Conservation (phyloP, 371 early-diverging fungal genomes). For the Lichtheimia ramosa region DNA sequence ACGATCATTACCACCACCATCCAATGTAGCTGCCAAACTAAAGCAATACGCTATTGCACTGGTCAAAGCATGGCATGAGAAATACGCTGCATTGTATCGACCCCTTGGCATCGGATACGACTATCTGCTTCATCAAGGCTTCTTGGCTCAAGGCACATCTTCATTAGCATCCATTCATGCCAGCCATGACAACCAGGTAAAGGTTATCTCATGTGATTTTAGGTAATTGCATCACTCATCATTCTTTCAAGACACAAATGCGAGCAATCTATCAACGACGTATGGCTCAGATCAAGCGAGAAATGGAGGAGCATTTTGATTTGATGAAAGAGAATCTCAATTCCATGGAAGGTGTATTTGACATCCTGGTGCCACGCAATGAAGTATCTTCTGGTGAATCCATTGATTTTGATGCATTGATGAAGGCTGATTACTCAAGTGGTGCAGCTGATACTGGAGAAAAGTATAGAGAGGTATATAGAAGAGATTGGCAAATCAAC, state of each 20-base stretch:
- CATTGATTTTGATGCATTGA: constrained; percentile 35
- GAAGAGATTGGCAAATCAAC: neutral
- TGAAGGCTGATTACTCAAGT: constrained; percentile 22
- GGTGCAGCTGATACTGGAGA: neutral
- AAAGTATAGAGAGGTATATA: constrained; percentile 26
- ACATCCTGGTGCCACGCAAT: constrained; percentile 56
- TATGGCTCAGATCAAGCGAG: constrained; percentile 36
- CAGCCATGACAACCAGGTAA: constrained; percentile 23
- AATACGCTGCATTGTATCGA: constrained; percentile 55
- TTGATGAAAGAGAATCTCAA: constrained; percentile 53
- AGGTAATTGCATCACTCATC: neutral
- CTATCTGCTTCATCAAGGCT: constrained; percentile 40
- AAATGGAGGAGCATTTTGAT: constrained; percentile 43
- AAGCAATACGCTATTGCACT: constrained; percentile 51
- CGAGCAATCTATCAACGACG: constrained; percentile 44
- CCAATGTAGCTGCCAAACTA: constrained; percentile 49
- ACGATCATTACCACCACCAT: constrained; percentile 59
- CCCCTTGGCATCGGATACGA: constrained; percentile 57
- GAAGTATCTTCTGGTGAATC: neutral
- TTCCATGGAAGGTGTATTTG: constrained; percentile 58
- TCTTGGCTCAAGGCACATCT: constrained; percentile 5
- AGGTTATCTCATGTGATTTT: neutral
- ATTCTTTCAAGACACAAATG: constrained; percentile 22
- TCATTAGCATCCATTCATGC: constrained; percentile 22
- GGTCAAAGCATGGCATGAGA: constrained; percentile 57